Percentiles rank a stretch among this genome's conserved stretches.
Conservation (phyloP, 768 basidiomycete genomes). For the Termitomyces sp. region DNA sequence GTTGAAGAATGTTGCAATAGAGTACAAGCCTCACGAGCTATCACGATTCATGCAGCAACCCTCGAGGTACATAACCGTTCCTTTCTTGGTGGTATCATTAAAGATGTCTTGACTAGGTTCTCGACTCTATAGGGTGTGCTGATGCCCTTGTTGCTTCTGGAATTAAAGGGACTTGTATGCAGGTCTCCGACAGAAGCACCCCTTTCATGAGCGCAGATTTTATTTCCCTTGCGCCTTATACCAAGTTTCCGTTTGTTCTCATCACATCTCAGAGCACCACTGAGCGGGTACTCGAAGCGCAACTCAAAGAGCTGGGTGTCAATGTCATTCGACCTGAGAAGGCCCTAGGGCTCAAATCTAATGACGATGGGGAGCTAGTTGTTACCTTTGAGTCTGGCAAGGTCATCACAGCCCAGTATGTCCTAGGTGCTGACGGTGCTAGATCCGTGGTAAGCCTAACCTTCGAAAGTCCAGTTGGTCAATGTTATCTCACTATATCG, state of each 20-base stretch:
- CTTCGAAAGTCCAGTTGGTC: background rate
- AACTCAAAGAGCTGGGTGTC: constrained; percentile 25
- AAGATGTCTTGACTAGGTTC: constrained; percentile 24
- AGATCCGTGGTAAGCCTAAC: constrained; percentile 30
- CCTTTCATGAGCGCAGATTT: constrained; percentile 25
- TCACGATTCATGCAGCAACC: constrained; percentile 45
- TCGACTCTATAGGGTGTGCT: constrained; percentile 39
- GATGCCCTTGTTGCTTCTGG: constrained; percentile 31
- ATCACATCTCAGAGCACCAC: constrained; percentile 38
- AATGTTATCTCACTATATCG: background rate
- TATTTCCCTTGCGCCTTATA: constrained; percentile 29
- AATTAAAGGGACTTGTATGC: constrained; percentile 20
- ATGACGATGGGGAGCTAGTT: constrained; percentile 24
- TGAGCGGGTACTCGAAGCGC: constrained; percentile 32
- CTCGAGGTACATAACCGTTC: constrained; percentile 32
- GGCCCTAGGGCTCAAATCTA: constrained; percentile 30
- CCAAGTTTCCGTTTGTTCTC: constrained; percentile 36
- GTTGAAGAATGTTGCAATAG: constrained; percentile 32
- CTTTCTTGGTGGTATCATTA: background rate
- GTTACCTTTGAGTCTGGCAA: constrained; percentile 44
- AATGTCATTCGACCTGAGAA: constrained; percentile 30
- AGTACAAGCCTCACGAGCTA: constrained; percentile 35
- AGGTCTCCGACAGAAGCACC: constrained; percentile 23
- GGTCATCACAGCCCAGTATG: constrained; percentile 36
- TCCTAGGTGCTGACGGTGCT: constrained; percentile 48